Evolutionary conservation across 192 early-diverging fungal genomes (phyloP), one percentile per base, ranked within the genome.

Genomic region (Linnemannia zychae): DNA sequence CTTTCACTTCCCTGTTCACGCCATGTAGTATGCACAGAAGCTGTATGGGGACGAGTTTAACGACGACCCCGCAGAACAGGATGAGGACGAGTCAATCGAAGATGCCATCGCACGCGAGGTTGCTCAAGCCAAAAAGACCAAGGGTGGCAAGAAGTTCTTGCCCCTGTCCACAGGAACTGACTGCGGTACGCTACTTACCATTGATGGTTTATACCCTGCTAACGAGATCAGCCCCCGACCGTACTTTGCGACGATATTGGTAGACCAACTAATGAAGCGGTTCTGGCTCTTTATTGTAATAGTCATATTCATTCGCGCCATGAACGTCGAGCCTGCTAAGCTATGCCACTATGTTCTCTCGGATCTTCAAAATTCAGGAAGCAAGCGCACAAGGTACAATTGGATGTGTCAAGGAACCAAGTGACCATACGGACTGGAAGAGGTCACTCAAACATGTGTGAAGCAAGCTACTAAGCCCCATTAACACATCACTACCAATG

Each of bases 81-180:
- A 89, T 12, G 89, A 88, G 1, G 87, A 87, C 6, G 87, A 87
- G n/a, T 91, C 91, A 65, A 78, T 93, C 13, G 92, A 91, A 71
- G 87, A 80, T 50, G 81, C 88, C 33, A 89, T 93, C 74, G 88
- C 86, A 28, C 91, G 89, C 71, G 91, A 92, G 81, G 71, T 93
- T 5, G 89, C 87, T 38, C 73, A 83, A 31, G 72, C 89, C 34
- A 93, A 90, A 60, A 88, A 89, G 74, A 69, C 81, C 22, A 88
- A 87, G 36, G 74, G 72, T 34, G 81, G 88, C 46, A 86, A 87
- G 71, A 79, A 88, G 70, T 92, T 92, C 81, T 47, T 82, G 13
- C 86, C 87, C 52, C 81, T 92, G 63, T 47, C 76, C 44, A 90
- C 89, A 12, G 90, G 87, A 37, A 90, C 89, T 15, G 87, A 87